A percentile compares a stretch with the other conserved stretches of the same genome.
These are phyloP conservation scores for Candida sakaeoensis DNA, from an alignment of 805 yeast genomes.

Conservation along the genomic window DNA sequence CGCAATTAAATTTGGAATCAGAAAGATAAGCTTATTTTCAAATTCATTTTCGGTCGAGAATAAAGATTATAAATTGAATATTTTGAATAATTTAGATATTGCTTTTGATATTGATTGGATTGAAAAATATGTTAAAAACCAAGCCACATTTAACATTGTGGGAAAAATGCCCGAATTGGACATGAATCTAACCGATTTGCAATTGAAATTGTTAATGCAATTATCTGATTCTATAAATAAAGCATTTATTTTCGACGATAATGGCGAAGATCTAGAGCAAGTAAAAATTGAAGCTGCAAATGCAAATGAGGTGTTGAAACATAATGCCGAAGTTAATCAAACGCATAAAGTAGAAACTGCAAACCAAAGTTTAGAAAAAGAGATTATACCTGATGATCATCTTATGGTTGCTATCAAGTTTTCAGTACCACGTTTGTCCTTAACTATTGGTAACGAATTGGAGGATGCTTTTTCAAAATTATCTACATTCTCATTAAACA, in stretches of 20 bases:
- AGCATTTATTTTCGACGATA: constrained; percentile 44
- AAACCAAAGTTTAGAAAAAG: background rate
- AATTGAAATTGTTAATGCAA: constrained; percentile 54
- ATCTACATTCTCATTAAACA: constrained; percentile 48
- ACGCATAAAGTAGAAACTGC: background rate
- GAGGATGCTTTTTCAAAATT: constrained; percentile 35
- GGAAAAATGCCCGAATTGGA: constrained; percentile 65
- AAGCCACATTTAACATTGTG: constrained; percentile 48
- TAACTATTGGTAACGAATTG: constrained; percentile 49
- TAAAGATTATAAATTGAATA: constrained; percentile 49
- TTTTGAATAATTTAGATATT: constrained; percentile 64
- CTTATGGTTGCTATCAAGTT: constrained; percentile 47
- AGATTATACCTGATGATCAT: constrained; percentile 24
- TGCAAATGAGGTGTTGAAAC: constrained; percentile 50
- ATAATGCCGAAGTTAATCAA: constrained; percentile 11
- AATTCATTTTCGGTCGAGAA: constrained; percentile 45
- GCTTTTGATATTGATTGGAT: constrained; percentile 55
- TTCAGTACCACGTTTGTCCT: constrained; percentile 57
- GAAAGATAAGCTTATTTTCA: constrained; percentile 69
- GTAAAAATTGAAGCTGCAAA: constrained; percentile 57
- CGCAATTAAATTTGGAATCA: constrained; percentile 61
- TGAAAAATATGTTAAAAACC: constrained; percentile 32
- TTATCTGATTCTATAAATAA: constrained; percentile 52
- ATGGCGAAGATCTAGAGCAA: constrained; percentile 44
- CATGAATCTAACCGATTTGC: constrained; percentile 69